phyloP scores from a whole-genome alignment of 2,329 filamentous ascomycete species.

The Triangularia verruculosa region DNA sequence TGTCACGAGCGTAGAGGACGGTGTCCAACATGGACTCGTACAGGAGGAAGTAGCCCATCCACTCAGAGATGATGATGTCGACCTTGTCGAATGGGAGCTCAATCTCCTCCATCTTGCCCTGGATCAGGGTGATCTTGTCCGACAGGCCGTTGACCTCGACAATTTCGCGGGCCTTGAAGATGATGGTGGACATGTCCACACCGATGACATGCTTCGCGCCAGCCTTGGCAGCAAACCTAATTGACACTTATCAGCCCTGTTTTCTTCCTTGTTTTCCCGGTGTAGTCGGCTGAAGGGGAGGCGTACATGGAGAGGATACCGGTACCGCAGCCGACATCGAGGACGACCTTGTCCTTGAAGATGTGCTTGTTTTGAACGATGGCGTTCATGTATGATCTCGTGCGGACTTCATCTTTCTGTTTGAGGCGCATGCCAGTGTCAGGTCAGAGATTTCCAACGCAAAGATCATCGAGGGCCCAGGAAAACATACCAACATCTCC shows the following conservation, averaged over 20 bases:
- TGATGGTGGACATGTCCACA: slow-evolving; percentile 99
- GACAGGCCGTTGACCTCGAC: slow-evolving; percentile 87
- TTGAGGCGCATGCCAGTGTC: slow-evolving; percentile 23
- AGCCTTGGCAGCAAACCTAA: slow-evolving; percentile 91
- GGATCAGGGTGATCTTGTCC: slow-evolving; percentile 94
- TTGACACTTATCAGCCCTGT: slow-evolving; percentile 2
- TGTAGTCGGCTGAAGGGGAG: background rate
- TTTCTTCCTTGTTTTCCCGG: background rate
- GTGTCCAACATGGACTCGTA: slow-evolving; percentile 99
- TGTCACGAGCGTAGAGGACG: slow-evolving; percentile 92
- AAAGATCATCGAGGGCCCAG: slow-evolving; percentile 10
- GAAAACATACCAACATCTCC: slow-evolving; percentile 84
- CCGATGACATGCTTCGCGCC: slow-evolving; percentile 98
- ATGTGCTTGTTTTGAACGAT: slow-evolving; percentile 96
- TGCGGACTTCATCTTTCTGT: slow-evolving; percentile 98
- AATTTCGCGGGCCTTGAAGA: slow-evolving; percentile 96
- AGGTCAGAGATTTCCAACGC: slow-evolving; percentile 14
- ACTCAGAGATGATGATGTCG: slow-evolving; percentile 99
- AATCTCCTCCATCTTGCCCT: slow-evolving; percentile 99
- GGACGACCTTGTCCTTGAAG: slow-evolving; percentile 86
- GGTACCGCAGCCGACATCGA: slow-evolving; percentile 96
- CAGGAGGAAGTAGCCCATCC: slow-evolving; percentile 99
- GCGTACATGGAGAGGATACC: slow-evolving; percentile 94
- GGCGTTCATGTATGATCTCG: slow-evolving; percentile 91
- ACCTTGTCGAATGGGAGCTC: slow-evolving; percentile 90